Evolutionary conservation across 371 early-diverging fungal species (phyloP).

Genomic region (Fennellomyces sp.): DNA sequence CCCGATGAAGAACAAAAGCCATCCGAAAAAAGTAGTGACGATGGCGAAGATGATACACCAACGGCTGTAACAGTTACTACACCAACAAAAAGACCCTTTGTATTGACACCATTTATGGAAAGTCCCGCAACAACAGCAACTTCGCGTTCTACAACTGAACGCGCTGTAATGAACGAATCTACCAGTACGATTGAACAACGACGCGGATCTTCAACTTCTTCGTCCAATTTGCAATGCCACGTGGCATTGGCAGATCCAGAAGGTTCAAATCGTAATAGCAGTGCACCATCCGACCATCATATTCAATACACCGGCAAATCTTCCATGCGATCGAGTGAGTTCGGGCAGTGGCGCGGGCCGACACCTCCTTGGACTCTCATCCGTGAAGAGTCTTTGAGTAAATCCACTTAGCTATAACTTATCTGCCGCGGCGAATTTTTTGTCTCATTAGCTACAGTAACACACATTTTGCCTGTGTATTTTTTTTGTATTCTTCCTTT

Average conservation of each 20-base stretch:
- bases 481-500: background rate
- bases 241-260: too few species aligned
- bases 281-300: conserved; percentile 1
- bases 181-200: too few species aligned
- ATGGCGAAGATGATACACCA: background rate
- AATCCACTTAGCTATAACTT: background rate
- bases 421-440: conserved; percentile 9
- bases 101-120: conserved; percentile 1
- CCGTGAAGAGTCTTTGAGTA: background rate
- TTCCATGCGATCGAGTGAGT: background rate
- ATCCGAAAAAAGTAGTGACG: background rate
- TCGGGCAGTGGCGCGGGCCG: conserved; percentile 14
- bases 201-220: background rate
- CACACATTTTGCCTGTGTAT: background rate
- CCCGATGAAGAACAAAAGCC: background rate
- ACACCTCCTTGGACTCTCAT: conserved; percentile 22
- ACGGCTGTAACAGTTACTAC: background rate
- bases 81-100: conserved; percentile 1
- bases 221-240: too few species aligned
- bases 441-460: background rate
- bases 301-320: background rate
- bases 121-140: conserved; percentile 4
- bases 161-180: background rate
- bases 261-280: too few species aligned
- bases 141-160: background rate